phyloP scores from a whole-genome alignment of 441 rosid species.

The Adansonia grandidieri region DNA sequence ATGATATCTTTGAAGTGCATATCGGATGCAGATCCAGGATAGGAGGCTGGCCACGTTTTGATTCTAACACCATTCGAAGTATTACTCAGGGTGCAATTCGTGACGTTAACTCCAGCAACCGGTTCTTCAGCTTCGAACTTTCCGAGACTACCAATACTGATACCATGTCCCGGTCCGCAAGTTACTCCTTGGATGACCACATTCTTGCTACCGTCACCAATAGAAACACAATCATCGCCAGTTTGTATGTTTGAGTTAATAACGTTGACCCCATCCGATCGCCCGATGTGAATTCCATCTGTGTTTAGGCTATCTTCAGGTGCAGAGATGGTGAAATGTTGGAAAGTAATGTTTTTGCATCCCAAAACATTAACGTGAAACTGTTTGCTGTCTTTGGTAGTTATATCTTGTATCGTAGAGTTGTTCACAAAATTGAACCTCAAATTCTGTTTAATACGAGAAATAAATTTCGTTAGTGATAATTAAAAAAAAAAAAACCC shows the following conservation, averaged over 20 bases:
- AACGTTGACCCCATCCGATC: not conserved
- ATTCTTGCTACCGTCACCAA: not conserved
- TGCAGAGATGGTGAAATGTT: conserved; percentile 38
- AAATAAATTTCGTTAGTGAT: not conserved
- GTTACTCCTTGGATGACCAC: not conserved
- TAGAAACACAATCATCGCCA: not conserved
- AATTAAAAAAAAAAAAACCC: not conserved
- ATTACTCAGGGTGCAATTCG: not conserved
- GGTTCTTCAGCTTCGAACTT: not conserved
- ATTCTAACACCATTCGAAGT: not conserved
- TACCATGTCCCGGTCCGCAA: not conserved
- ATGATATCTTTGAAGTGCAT: not conserved
- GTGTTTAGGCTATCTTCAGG: conserved; percentile 27
- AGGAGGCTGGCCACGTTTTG: not conserved
- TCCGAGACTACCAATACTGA: not conserved
- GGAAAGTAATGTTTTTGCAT: conserved; percentile 47
- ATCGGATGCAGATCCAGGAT: not conserved
- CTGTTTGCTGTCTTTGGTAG: conserved; percentile 50
- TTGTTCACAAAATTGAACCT: conserved; percentile 23
- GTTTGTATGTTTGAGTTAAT: not conserved
- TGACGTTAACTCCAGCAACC: not conserved
- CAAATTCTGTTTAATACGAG: not conserved
- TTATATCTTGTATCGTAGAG: conserved; percentile 35
- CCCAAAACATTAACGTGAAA: conserved; percentile 52
- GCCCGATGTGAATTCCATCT: not conserved